These are phyloP conservation scores for Astrothelium macrocarpum DNA, from an alignment of 495 filamentous ascomycete genomes.

Conservation along the genomic window DNA sequence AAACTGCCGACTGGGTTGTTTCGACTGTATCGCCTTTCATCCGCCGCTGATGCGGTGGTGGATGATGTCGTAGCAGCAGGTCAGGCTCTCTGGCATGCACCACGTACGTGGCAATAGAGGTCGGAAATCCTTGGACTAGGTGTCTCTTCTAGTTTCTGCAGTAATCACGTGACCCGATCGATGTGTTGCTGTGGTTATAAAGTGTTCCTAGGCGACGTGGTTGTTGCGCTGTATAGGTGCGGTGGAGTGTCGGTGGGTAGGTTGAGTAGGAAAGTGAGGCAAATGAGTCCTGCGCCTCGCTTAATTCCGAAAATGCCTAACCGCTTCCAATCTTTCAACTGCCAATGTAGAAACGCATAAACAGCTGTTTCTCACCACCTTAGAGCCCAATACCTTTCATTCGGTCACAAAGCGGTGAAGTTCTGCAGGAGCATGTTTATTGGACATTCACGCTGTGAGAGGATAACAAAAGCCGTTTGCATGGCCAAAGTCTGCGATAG, in stretches of 20 bases:
- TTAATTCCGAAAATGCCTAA: neutral
- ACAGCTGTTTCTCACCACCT: neutral
- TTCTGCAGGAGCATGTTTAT: no score
- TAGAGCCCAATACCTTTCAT: neutral
- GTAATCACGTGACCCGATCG: neutral
- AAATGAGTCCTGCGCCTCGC: slow-evolving; percentile 4
- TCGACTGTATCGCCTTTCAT: neutral
- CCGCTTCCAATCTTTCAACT: neutral
- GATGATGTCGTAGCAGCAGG: neutral
- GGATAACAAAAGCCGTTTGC: no score
- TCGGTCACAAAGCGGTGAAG: no score
- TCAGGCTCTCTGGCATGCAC: neutral
- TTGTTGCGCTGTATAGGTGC: neutral
- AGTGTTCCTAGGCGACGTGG: neutral
- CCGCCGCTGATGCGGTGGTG: neutral
- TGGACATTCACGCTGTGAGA: no score
- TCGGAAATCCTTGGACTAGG: neutral
- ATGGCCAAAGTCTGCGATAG: no score
- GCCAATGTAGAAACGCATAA: neutral
- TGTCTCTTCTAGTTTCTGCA: neutral
- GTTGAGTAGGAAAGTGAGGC: neutral
- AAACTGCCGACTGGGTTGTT: neutral
- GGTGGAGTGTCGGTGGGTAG: neutral
- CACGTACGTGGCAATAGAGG: neutral
- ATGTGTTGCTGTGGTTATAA: neutral